Evolutionary conservation across 345 rosid species (phyloP), one percentile per base, ranked within the genome.

Genomic region (Citrus cavaleriei): DNA sequence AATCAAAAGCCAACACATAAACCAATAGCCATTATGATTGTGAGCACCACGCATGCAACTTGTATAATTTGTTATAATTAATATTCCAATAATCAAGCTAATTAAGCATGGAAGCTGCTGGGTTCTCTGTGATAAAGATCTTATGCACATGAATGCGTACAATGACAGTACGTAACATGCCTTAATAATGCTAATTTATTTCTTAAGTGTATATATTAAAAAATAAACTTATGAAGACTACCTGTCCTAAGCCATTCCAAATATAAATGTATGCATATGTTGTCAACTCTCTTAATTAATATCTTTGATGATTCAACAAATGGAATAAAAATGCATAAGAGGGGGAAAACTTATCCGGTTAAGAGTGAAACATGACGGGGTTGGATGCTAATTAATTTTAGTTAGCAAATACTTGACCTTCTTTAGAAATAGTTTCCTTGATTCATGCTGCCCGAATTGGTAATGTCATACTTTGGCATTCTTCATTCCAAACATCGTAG

Each of bases 31-130:
- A 46, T 42, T 30, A 46, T 49, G 21, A 24, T 51, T 3, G 27
- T 14, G 13, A 42, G 42, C 73, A 69, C 18, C n/a, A 19, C 57
- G 62, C 75, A 34, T 22, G 66, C 58, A 54, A 54, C 58, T 5
- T 54, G 22, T 54, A 6, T 54, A 5, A 5, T 54, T 54, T 54
- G 22, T 54, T 54, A 18, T 16, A 54, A 54, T 54, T 54, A 54
- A 18, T 54, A 59, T 73, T 10, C 59, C 59, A 28, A 55, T 6
- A 51, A 34, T 72, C n/a, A 30, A 57, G 49, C 21, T 59, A 72
- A 8, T 35, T 72, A 73, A 58, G 76, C 77, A 59, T 73, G 77
- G 55, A 73, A 18, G 24, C 58, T 42, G 30, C 59, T 22, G 75
- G 49, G 42, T 25, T 55, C 40, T 51, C 24, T 51, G 74, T 46